Percentiles rank a stretch among this genome's conserved stretches.
Conservation (phyloP, 2,329 filamentous ascomycete genomes). For the Colletotrichum gigasporum region DNA sequence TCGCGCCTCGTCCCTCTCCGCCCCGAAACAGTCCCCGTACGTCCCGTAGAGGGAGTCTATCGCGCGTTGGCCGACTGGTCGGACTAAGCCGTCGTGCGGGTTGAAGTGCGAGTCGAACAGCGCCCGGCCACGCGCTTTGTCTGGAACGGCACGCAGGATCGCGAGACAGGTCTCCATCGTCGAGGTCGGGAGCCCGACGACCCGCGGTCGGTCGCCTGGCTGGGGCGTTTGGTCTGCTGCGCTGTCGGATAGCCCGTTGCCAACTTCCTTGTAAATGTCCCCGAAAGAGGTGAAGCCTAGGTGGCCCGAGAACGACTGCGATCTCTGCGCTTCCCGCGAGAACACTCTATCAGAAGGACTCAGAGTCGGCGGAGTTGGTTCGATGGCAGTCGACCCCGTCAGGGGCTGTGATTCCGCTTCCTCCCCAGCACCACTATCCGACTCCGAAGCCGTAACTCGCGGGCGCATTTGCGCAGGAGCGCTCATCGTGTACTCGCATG, state of each 20-base stretch:
- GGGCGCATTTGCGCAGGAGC: not conserved
- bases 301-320: constrained; percentile 44
- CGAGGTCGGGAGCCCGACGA: not conserved
- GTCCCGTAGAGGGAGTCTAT: constrained; percentile 33
- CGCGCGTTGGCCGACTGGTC: constrained; percentile 18
- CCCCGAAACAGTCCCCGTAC: constrained; percentile 34
- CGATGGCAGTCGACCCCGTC: not conserved
- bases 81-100: constrained; percentile 34
- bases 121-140: not conserved
- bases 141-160: constrained; percentile 48
- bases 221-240: not conserved
- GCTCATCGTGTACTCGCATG: constrained; percentile 45
- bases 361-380: too few species aligned
- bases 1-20: constrained; percentile 7
- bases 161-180: constrained; percentile 47
- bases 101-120: constrained; percentile 31
- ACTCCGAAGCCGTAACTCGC: not conserved
- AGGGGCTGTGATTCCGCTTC: not conserved
- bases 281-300: constrained; percentile 55
- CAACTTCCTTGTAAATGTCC: constrained; percentile 52
- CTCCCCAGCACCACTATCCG: not conserved
- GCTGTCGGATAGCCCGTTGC: constrained; percentile 44
- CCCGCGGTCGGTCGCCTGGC: not conserved
- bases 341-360: not conserved
- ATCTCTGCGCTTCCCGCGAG: not conserved